Evolutionary conservation across 2,329 filamentous ascomycete species (phyloP).

Genomic region (Aspergillus ibericus): DNA sequence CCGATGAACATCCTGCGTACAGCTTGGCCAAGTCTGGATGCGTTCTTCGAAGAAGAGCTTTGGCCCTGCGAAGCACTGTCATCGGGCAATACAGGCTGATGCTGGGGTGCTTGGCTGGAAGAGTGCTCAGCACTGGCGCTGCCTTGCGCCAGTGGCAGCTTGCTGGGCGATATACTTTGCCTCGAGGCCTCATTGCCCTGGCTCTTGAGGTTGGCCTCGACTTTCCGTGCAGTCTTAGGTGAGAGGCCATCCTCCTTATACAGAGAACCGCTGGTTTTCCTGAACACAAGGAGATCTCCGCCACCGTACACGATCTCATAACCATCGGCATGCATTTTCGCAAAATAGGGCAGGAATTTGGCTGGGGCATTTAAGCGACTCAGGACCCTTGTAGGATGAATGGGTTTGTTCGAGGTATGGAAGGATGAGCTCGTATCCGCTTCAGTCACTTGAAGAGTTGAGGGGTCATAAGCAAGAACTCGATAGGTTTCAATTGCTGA

Average conservation of each 20-base stretch:
- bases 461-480: conserved; percentile 41
- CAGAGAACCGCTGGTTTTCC: conserved; percentile 14
- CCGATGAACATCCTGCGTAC: conserved; percentile 37
- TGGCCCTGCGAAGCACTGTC: not conserved
- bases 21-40: conserved; percentile 20
- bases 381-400: conserved; percentile 37
- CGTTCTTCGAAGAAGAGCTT: conserved; percentile 1
- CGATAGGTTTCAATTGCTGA: conserved; percentile 27
- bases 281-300: conserved; percentile 44
- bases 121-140: not conserved
- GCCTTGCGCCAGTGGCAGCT: not conserved
- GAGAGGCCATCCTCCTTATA: not conserved
- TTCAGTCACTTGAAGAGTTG: conserved; percentile 28
- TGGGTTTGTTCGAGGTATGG: conserved; percentile 23
- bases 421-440: conserved; percentile 36
- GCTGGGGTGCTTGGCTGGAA: not conserved
- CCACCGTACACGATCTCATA: conserved; percentile 46
- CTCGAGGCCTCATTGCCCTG: not conserved
- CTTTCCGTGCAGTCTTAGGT: not conserved
- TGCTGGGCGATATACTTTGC: not conserved
- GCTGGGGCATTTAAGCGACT: conserved; percentile 40
- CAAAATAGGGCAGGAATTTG: conserved; percentile 44
- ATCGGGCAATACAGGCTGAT: not conserved
- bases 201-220: not conserved
- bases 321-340: conserved; percentile 38